Conservation (phyloP, 2,329 filamentous ascomycete genomes). For the Ustulina deusta region DNA sequence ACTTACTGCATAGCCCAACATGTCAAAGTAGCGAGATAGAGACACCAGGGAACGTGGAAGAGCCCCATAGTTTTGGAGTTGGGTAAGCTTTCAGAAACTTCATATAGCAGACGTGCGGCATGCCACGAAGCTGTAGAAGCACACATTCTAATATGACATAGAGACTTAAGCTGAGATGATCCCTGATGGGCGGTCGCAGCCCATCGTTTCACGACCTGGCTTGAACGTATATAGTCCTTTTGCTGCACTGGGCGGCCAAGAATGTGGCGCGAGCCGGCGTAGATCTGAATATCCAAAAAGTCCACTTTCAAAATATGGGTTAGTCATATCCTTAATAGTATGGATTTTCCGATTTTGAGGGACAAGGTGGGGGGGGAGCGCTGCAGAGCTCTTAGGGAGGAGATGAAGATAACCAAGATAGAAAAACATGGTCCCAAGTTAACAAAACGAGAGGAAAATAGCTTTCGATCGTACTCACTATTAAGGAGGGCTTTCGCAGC, state of each 20-base stretch:
- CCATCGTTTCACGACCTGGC: constrained; percentile 65
- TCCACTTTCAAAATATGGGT: constrained; percentile 53
- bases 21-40: constrained; percentile 69
- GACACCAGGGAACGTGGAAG: constrained; percentile 72
- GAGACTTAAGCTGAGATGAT: constrained; percentile 33
- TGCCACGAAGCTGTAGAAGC: constrained; percentile 64
- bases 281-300: constrained; percentile 72
- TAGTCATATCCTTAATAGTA: not conserved
- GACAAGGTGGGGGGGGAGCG: too few relatives aligned
- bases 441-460: not conserved
- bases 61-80: constrained; percentile 64
- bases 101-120: constrained; percentile 64
- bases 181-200: constrained; percentile 43
- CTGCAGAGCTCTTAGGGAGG: too few relatives aligned
- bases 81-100: constrained; percentile 61
- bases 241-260: constrained; percentile 66
- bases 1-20: constrained; percentile 66
- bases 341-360: not conserved
- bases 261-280: constrained; percentile 69
- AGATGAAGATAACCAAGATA: not conserved
- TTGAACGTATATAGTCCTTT: constrained; percentile 63
- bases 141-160: constrained; percentile 12
- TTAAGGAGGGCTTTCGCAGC: constrained; percentile 67
- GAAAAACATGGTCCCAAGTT: not conserved
- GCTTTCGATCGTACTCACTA: constrained; percentile 40